These are phyloP conservation scores for Sarocladiaceae sp. DNA, from an alignment of 2,329 filamentous ascomycete species.

Conservation along the genomic window DNA sequence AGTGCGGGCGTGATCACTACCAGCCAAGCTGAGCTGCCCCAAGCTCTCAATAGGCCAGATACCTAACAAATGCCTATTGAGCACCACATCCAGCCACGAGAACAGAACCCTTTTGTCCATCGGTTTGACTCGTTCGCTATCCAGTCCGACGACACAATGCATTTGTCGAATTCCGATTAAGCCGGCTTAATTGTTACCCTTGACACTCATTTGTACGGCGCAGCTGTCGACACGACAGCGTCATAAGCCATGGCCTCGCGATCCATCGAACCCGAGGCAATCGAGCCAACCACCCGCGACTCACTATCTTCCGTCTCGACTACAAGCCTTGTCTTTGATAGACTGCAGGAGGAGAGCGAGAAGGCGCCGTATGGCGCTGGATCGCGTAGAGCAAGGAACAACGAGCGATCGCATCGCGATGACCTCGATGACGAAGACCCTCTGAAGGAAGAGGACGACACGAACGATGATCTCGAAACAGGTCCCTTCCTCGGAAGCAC, in stretches of 20 bases:
- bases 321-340: conserved; percentile 77
- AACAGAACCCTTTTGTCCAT: too few species aligned
- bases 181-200: neutral
- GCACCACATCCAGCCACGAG: too few species aligned
- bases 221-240: conserved; percentile 14
- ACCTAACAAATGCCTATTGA: too few species aligned
- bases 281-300: conserved; percentile 38
- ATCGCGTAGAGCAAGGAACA: conserved; percentile 13
- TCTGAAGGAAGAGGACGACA: conserved; percentile 23
- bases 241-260: conserved; percentile 17
- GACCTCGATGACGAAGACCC: conserved; percentile 41
- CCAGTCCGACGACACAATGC: neutral
- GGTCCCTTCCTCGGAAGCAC: conserved; percentile 46
- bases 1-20: too few species aligned
- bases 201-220: too few species aligned
- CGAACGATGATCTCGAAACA: conserved; percentile 39
- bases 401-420: conserved; percentile 24
- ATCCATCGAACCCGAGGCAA: conserved; percentile 15
- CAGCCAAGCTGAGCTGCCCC: too few species aligned
- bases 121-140: neutral
- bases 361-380: conserved; percentile 20
- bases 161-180: neutral
- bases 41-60: too few species aligned
- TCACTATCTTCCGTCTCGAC: conserved; percentile 78
- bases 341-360: conserved; percentile 56